A percentile compares a stretch with the other conserved stretches of the same genome.
Evolutionary conservation across 805 yeast species (phyloP).

Genomic region (Myxozyma neglecta): DNA sequence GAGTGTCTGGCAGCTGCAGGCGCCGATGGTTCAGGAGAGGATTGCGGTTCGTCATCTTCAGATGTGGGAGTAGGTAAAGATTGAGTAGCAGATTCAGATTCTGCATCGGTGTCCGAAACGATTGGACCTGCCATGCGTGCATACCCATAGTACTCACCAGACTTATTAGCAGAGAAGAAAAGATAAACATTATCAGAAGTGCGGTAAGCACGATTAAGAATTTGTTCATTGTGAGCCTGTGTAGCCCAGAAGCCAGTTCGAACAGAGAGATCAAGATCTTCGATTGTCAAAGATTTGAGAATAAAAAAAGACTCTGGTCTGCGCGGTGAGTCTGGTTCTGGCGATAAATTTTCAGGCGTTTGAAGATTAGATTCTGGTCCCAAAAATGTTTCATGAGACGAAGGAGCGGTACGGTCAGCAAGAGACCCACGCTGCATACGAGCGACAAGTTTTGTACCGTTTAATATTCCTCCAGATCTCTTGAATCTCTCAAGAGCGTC

Average conservation of each 20-base stretch:
- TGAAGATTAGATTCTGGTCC: neutral
- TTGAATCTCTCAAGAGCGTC: slow-evolving; percentile 37
- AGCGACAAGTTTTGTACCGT: slow-evolving; percentile 41
- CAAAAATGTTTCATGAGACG: neutral
- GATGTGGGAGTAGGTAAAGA: neutral
- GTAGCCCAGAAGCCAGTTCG: slow-evolving; percentile 44
- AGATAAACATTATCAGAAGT: slow-evolving; percentile 41
- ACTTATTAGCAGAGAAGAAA: slow-evolving; percentile 45
- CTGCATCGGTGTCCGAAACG: slow-evolving; percentile 1
- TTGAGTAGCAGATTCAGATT: neutral
- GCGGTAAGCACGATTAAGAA: slow-evolving; percentile 42
- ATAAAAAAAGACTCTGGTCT: slow-evolving; percentile 40
- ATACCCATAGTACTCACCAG: slow-evolving; percentile 45
- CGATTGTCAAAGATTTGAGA: slow-evolving; percentile 44
- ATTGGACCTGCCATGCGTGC: slow-evolving; percentile 43
- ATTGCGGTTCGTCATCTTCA: neutral
- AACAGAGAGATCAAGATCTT: slow-evolving; percentile 43
- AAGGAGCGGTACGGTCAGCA: slow-evolving; percentile 25
- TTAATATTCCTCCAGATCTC: slow-evolving; percentile 37
- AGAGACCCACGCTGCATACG: slow-evolving; percentile 32
- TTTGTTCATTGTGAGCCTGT: slow-evolving; percentile 44
- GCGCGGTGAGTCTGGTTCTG: neutral
- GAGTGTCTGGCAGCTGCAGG: slow-evolving; percentile 6
- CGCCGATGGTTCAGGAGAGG: neutral
- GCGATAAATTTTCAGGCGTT: neutral